Base-by-base conservation (phyloP, 345 rosid species). In the Citrus glauca region DNA sequence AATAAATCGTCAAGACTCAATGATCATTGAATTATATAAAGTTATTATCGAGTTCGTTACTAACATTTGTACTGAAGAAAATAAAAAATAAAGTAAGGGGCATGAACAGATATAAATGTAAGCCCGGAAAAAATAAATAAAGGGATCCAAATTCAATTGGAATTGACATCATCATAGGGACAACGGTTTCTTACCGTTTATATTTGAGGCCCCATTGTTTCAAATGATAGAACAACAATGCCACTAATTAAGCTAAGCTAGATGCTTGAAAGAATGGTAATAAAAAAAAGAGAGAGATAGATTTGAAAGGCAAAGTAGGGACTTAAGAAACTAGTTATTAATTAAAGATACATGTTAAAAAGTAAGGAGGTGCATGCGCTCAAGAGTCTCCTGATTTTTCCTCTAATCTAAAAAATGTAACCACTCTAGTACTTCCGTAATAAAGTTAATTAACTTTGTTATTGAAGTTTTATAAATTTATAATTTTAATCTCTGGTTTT, bases 221-320 rank as follows among this genome's bases (percentile, higher is more conserved):
- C 81, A 61, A 65, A 40, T 27, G 62, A 57, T 24, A 66, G 72
- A 60, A 40, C 42, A 79, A 37, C 19, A 68, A 73, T 59, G 66
- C 78, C 81, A 81, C 71, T 73, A 60, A 73, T 77, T 50, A 72
- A 67, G 84, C 78, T 68, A n/a, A 55, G 16, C 59, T 65, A 53
- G 24, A 66, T 1, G 53, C 50, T 66, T 67, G 25, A 53, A 56
- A 35, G 10, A 53, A 27, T 33, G 24, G 24, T 17, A 13, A 37
- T 9, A 56, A 11, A 53, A 63, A 63, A 35, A 69, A n/a, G 1
- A 11, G 56, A 35, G 65, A 11, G 5, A 7, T 27, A 69, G 28
- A 50, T 17, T 40, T 10, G 22, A 38, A 9, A 13, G 35, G 50
- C 27, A 32, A 28, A 66, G 66, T 30, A 30, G 24, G 59, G 40